phyloP scores from a whole-genome alignment of 2,329 filamentous ascomycete species.

The Domatiomyces globalis region DNA sequence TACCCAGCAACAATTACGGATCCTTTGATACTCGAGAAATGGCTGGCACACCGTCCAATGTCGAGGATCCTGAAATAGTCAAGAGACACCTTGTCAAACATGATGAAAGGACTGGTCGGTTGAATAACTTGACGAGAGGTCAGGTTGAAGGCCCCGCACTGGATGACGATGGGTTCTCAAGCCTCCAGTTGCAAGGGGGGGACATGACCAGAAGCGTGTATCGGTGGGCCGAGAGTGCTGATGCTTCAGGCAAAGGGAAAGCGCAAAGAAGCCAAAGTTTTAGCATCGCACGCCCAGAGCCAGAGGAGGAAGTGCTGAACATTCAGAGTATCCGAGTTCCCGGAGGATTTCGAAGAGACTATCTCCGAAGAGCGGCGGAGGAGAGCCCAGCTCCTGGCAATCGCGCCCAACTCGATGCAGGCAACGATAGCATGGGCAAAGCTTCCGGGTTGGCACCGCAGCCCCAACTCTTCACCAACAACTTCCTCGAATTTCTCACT shows the following conservation, averaged over 20 bases:
- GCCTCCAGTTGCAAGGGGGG: slow-evolving; percentile 79
- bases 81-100: slow-evolving; percentile 75
- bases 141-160: slow-evolving; percentile 23
- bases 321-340: slow-evolving; percentile 86
- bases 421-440: slow-evolving; percentile 20
- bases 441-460: slow-evolving; percentile 25
- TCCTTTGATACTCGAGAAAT: slow-evolving; percentile 55
- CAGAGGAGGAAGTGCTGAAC: slow-evolving; percentile 66
- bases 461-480: slow-evolving; percentile 65
- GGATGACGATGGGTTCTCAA: slow-evolving; percentile 77
- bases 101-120: slow-evolving; percentile 28
- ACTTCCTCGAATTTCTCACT: slow-evolving; percentile 88
- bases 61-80: slow-evolving; percentile 80
- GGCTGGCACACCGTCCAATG: slow-evolving; percentile 42
- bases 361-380: slow-evolving; percentile 59
- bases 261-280: slow-evolving; percentile 79
- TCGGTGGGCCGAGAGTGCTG: slow-evolving; percentile 83
- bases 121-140: slow-evolving; percentile 14
- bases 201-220: slow-evolving; percentile 93
- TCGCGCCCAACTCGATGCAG: slow-evolving; percentile 24
- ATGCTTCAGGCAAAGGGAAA: slow-evolving; percentile 44
- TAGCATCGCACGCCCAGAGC: slow-evolving; percentile 58
- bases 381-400: slow-evolving; percentile 43
- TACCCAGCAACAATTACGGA: slow-evolving; percentile 61
- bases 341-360: slow-evolving; percentile 85